A percentile compares a stretch with the other conserved stretches of the same genome.
Evolutionary conservation across 2,329 filamentous ascomycete species (phyloP).

Genomic region (Calonectria henricotiae): DNA sequence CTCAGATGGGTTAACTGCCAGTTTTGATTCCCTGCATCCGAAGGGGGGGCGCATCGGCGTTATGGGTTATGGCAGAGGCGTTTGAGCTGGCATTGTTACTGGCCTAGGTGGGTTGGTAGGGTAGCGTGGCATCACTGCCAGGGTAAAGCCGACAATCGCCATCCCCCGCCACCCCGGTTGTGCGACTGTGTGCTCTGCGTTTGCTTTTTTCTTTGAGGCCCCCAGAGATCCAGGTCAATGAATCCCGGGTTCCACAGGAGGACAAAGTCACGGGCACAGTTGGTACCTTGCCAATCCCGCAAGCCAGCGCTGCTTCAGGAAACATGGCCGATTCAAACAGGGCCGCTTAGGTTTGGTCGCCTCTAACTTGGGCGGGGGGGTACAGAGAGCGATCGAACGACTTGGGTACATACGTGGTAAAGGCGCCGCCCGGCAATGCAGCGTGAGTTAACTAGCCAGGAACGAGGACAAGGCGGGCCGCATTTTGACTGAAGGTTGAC

Average conservation of each 20-base stretch:
- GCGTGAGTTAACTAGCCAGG: not conserved
- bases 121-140: constrained; percentile 33
- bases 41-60: constrained; percentile 12
- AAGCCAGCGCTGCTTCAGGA: constrained; percentile 36
- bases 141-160: constrained; percentile 9
- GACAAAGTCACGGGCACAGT: constrained; percentile 30
- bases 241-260: constrained; percentile 33
- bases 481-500: constrained; percentile 30
- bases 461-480: constrained; percentile 13
- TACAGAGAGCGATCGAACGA: constrained; percentile 27
- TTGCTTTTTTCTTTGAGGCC: constrained; percentile 29
- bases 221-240: constrained; percentile 23
- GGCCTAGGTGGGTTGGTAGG: constrained; percentile 19
- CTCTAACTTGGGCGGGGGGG: constrained; percentile 6
- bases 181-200: constrained; percentile 1
- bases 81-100: constrained; percentile 24
- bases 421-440: constrained; percentile 23
- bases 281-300: constrained; percentile 31
- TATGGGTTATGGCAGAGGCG: constrained; percentile 12
- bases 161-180: not conserved
- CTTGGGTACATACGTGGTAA: constrained; percentile 28
- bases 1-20: constrained; percentile 49
- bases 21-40: constrained; percentile 48
- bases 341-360: constrained; percentile 17
- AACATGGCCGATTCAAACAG: constrained; percentile 28